Conservation (phyloP, 2,329 filamentous ascomycete species). For the Paecilomyces dactylethromorphus region DNA sequence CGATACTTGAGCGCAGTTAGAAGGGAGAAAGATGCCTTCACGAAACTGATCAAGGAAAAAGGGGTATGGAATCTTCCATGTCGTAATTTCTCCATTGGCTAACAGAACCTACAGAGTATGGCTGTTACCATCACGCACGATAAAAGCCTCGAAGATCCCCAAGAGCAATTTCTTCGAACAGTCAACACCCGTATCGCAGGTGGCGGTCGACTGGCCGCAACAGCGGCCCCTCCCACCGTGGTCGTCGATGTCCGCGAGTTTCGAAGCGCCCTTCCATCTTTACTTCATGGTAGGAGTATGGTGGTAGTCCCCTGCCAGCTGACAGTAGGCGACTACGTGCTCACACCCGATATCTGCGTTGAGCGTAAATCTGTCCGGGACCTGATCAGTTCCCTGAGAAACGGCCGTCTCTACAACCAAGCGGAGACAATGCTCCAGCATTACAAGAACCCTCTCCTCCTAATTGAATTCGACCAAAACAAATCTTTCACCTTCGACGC, state of each 20-base stretch:
- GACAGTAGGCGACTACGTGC: slow-evolving; percentile 92
- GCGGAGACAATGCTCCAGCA: slow-evolving; percentile 90
- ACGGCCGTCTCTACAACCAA: slow-evolving; percentile 87
- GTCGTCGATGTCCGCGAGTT: slow-evolving; percentile 97
- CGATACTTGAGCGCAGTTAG: slow-evolving; percentile 82
- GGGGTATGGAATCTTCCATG: slow-evolving; percentile 44
- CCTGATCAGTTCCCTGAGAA: slow-evolving; percentile 83
- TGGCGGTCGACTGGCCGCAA: slow-evolving; percentile 76
- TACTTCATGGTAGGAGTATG: slow-evolving; percentile 84
- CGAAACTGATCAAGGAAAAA: slow-evolving; percentile 87
- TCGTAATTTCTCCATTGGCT: slow-evolving; percentile 4
- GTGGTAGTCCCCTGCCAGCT: slow-evolving; percentile 89
- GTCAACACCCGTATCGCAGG: slow-evolving; percentile 96
- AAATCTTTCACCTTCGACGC: slow-evolving; percentile 93
- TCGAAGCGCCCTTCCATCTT: slow-evolving; percentile 80
- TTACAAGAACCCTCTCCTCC: slow-evolving; percentile 81
- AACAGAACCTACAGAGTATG: slow-evolving; percentile 55
- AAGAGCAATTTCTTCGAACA: slow-evolving; percentile 87
- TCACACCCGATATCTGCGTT: slow-evolving; percentile 84
- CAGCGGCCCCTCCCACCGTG: slow-evolving; percentile 78
- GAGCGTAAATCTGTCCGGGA: slow-evolving; percentile 93
- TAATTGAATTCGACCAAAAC: slow-evolving; percentile 97
- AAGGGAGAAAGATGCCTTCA: slow-evolving; percentile 95
- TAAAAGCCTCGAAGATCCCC: slow-evolving; percentile 66
- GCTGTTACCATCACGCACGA: slow-evolving; percentile 76